Base-by-base conservation (phyloP, 2,329 filamentous ascomycete genomes). In the Pseudogymnoascus sp. region DNA sequence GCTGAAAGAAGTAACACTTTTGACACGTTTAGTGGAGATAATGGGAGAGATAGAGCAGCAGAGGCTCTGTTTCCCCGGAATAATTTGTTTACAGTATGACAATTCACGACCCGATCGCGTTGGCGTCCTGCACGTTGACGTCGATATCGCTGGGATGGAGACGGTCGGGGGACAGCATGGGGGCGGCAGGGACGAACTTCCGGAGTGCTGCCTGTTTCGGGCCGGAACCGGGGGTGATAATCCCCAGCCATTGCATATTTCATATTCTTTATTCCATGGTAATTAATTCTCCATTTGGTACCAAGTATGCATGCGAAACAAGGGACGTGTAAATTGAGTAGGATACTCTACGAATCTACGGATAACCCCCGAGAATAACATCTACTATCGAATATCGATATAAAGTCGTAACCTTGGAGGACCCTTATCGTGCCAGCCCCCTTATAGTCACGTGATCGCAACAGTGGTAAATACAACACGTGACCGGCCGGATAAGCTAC, bases 101-200 rank as follows among this genome's bases (percentile, higher is more conserved):
- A 56, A 56, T 56, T 56, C 46, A 56, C 46, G 46, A 56, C 29
- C 46, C 46, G 46, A 56, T 33, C 26, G 26, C 9, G 26, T 33
- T 56, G 26, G 46, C 46, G 46, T 56, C 23, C 46, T 56, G 46
- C 46, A 56, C 46, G 46, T 56, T 56, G 46, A 56, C 46, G 46
- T 56, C 46, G 46, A 3, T 9, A 4, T 1, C 4, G 1, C 46
- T 56, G 46, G 46, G 46, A 56, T 31, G 29, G 4, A 26, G 46
- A 21, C 19, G n/a, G 37, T 40, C 17, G 19, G n/a, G 38, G 17
- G 17, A 56, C 10, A 29, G 10, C 7, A 40, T 40, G n/a, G 38
- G 17, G 17, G 31, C 5, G 46, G 29, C 7, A 33, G 26, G 46
- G 26, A 33, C 5, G 46, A 19, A 56, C 10, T 56, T 33, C 9